Evolutionary conservation across 2,329 filamentous ascomycete species (phyloP).

Genomic region (Sclerotinia subarctica): DNA sequence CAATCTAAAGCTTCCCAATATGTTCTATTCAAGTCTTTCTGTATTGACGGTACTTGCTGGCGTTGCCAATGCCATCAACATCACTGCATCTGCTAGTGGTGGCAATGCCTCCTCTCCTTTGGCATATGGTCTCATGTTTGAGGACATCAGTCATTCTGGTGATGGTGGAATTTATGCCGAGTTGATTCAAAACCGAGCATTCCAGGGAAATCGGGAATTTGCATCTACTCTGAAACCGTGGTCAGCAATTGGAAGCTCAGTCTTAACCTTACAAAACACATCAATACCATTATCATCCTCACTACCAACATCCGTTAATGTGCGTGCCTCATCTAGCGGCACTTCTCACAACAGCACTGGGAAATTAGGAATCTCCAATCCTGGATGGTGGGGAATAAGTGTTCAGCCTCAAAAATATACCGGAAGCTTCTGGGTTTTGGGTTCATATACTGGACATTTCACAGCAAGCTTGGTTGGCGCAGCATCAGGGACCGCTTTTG

Average conservation of each 20-base stretch:
- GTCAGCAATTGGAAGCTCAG: conserved; percentile 28
- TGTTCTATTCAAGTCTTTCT: conserved; percentile 15
- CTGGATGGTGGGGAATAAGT: conserved; percentile 55
- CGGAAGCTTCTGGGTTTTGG: conserved; percentile 33
- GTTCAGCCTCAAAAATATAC: conserved; percentile 33
- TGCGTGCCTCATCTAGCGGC: conserved; percentile 16
- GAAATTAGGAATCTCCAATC: conserved; percentile 49
- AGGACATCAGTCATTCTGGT: conserved; percentile 37
- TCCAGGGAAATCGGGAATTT: conserved; percentile 51
- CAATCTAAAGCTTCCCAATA: not conserved
- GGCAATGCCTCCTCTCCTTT: conserved; percentile 35
- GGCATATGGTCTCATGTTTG: conserved; percentile 37
- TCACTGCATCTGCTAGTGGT: conserved; percentile 32
- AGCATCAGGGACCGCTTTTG: conserved; percentile 26
- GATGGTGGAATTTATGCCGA: conserved; percentile 56
- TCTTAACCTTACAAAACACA: conserved; percentile 38
- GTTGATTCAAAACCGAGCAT: conserved; percentile 66
- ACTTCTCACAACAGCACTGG: conserved; percentile 22
- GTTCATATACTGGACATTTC: conserved; percentile 19
- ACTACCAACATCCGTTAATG: conserved; percentile 32
- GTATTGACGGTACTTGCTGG: conserved; percentile 22
- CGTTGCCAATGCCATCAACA: conserved; percentile 29
- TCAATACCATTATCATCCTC: conserved; percentile 31
- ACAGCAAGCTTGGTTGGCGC: conserved; percentile 25
- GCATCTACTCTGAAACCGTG: conserved; percentile 46